phyloP scores from a whole-genome alignment of 2,329 filamentous ascomycete genomes.

The Talaromyces sp. region DNA sequence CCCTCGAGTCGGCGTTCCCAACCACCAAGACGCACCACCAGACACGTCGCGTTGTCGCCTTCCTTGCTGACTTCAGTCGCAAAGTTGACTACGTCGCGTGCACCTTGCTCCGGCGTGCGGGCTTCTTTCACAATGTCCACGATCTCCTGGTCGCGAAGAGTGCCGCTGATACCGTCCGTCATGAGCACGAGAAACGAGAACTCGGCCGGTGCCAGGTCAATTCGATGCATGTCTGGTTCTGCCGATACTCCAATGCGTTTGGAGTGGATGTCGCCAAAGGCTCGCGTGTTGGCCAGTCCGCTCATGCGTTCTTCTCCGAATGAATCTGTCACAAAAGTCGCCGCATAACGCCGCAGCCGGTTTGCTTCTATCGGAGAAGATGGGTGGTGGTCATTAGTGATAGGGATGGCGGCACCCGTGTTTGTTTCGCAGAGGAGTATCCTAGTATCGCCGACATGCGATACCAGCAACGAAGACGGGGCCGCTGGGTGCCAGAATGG shows the following conservation, averaged over 20 bases:
- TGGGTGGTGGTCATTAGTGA: constrained; percentile 90
- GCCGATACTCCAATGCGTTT: constrained; percentile 93
- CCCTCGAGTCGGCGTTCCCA: constrained; percentile 67
- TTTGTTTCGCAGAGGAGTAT: constrained; percentile 82
- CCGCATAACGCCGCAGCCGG: constrained; percentile 77
- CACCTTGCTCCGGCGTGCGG: constrained; percentile 79
- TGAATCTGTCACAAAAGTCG: constrained; percentile 85
- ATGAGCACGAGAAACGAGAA: constrained; percentile 86
- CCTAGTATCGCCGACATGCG: constrained; percentile 89
- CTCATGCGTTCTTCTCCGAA: constrained; percentile 96
- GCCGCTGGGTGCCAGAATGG: constrained; percentile 94
- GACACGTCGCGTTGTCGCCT: constrained; percentile 59
- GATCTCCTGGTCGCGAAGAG: constrained; percentile 85
- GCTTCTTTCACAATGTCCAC: constrained; percentile 95
- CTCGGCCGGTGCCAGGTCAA: constrained; percentile 75
- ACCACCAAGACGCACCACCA: constrained; percentile 58
- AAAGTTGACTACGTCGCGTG: constrained; percentile 72
- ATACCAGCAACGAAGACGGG: constrained; percentile 74
- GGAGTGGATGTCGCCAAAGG: constrained; percentile 86
- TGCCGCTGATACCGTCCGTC: constrained; percentile 82
- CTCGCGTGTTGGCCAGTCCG: constrained; percentile 85
- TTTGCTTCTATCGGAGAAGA: constrained; percentile 77
- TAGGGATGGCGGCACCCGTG: constrained; percentile 70
- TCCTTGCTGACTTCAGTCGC: constrained; percentile 73
- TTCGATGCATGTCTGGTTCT: constrained; percentile 77